Percentiles rank a stretch among this genome's conserved stretches.
These are phyloP conservation scores for Lactifluus rugatus DNA, from an alignment of 768 basidiomycete genomes.

Conservation along the genomic window DNA sequence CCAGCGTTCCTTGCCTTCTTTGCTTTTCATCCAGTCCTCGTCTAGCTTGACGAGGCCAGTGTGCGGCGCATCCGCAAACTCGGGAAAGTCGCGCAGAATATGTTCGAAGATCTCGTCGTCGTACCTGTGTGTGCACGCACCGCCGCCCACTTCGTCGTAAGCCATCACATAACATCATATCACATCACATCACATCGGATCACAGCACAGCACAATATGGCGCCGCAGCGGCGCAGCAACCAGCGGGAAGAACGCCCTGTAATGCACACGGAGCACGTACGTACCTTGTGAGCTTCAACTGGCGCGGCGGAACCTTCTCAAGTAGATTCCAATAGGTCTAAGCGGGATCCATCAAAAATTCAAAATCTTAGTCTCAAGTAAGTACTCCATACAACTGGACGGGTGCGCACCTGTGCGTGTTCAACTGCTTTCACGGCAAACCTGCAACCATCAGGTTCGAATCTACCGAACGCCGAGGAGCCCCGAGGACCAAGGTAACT, in stretches of 20 bases:
- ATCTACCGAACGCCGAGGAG: too few species aligned
- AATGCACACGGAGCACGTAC: not conserved
- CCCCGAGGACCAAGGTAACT: slow-evolving; percentile 24
- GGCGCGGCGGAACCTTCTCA: slow-evolving; percentile 65
- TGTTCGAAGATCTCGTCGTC: slow-evolving; percentile 90
- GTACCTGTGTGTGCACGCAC: slow-evolving; percentile 25
- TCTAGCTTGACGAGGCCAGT: slow-evolving; percentile 50
- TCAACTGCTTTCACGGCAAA: slow-evolving; percentile 95
- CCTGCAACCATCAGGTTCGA: slow-evolving; percentile 27
- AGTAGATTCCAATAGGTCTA: slow-evolving; percentile 95
- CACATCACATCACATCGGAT: too few species aligned
- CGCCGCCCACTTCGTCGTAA: not conserved
- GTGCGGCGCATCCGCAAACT: slow-evolving; percentile 36
- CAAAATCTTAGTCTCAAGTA: too few species aligned
- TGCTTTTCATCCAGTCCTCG: slow-evolving; percentile 89
- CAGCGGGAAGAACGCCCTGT: too few species aligned
- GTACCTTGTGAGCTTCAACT: slow-evolving; percentile 76
- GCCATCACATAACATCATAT: too few species aligned
- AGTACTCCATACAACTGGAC: too few species aligned
- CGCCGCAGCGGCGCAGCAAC: not conserved
- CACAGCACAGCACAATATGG: not conserved
- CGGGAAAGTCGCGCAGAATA: slow-evolving; percentile 71
- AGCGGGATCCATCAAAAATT: too few species aligned
- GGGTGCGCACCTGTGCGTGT: slow-evolving; percentile 76
- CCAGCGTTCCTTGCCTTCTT: slow-evolving; percentile 84